These are phyloP conservation scores for Diphasiastrum complanatum DNA, from an alignment of 83 land plant species.

Conservation along the genomic window DNA sequence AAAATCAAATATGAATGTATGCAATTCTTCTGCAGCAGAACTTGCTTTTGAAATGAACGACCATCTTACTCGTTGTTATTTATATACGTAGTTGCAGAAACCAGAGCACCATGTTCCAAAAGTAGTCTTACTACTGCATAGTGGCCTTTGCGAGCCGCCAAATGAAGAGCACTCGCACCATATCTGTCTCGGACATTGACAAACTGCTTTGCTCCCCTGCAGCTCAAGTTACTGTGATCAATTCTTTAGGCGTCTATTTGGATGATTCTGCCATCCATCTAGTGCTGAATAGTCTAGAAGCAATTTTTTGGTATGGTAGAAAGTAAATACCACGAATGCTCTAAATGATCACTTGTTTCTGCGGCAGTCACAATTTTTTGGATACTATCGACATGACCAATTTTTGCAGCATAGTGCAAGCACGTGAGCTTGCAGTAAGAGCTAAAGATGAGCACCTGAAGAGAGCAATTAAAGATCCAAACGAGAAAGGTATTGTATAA, in stretches of 20 bases:
- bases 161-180: slow-evolving; percentile 11
- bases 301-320: background rate
- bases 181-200: slow-evolving; percentile 18
- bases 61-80: background rate
- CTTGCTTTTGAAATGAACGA: background rate
- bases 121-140: background rate
- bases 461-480: background rate
- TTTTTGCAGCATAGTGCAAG: slow-evolving; percentile 28
- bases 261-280: no score
- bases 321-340: background rate
- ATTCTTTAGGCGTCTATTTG: no score
- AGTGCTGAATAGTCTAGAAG: background rate
- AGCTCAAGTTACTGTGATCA: background rate
- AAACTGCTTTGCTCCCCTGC: slow-evolving; percentile 14
- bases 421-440: slow-evolving; percentile 11
- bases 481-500: background rate
- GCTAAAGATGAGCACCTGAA: slow-evolving; percentile 24
- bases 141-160: slow-evolving; percentile 12
- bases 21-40: background rate
- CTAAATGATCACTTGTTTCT: background rate
- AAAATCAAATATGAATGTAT: background rate
- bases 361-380: slow-evolving; percentile 17
- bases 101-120: slow-evolving; percentile 17
- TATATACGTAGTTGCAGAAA: slow-evolving; percentile 19
- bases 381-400: slow-evolving; percentile 21